Conservation (phyloP, 306 rosid species). For the Trifolium subterraneum region DNA sequence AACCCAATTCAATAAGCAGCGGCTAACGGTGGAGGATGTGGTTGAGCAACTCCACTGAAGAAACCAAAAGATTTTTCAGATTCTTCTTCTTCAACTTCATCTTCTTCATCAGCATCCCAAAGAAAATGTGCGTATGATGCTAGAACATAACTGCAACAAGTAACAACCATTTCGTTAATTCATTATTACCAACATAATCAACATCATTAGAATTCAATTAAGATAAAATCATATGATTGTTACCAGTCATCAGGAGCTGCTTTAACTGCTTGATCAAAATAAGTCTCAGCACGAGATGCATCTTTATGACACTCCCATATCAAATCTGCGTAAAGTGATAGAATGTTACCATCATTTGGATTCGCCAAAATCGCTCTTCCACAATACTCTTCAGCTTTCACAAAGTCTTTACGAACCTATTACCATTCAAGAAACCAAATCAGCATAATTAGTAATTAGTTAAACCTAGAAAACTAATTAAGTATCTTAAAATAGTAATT, state of each 20-base stretch:
- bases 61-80: conserved; percentile 42
- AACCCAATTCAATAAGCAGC: conserved; percentile 58
- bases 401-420: conserved; percentile 66
- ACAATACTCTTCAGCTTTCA: conserved; percentile 85
- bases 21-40: conserved; percentile 59
- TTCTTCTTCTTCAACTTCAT: conserved; percentile 52
- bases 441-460: background rate
- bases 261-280: conserved; percentile 75
- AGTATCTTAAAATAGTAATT: background rate
- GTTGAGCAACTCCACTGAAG: conserved; percentile 56
- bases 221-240: background rate
- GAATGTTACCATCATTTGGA: conserved; percentile 66
- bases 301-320: conserved; percentile 79
- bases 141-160: conserved; percentile 71
- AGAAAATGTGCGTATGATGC: conserved; percentile 89
- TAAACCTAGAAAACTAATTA: background rate
- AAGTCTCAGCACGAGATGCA: conserved; percentile 70
- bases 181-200: conserved; percentile 18
- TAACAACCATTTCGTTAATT: conserved; percentile 27
- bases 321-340: conserved; percentile 83
- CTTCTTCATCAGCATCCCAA: conserved; percentile 88
- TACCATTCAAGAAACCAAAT: conserved; percentile 14
- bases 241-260: conserved; percentile 84
- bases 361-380: conserved; percentile 82
- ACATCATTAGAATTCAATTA: background rate